These are phyloP conservation scores for Acanthamoeba quina DNA, from an alignment of 208 protist genomes.

Conservation along the genomic window DNA sequence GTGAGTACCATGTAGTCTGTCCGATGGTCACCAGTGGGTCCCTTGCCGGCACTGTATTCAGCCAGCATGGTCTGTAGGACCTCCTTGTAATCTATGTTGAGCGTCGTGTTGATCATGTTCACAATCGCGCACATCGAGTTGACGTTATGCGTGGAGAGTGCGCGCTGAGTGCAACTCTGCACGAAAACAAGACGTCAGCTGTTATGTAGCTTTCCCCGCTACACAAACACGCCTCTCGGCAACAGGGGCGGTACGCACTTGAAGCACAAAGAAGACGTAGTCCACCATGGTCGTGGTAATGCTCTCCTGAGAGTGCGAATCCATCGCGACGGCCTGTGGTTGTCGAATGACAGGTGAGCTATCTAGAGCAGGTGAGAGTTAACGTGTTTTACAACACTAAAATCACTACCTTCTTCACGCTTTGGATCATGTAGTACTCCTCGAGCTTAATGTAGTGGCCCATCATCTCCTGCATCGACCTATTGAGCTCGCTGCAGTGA, in stretches of 20 bases:
- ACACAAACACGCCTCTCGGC: background rate
- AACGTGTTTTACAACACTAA: background rate
- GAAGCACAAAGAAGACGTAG: slow-evolving; percentile 71
- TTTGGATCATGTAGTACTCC: slow-evolving; percentile 69
- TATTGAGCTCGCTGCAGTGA: slow-evolving; percentile 64
- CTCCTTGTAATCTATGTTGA: slow-evolving; percentile 54
- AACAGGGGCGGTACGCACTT: background rate
- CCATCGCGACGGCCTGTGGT: slow-evolving; percentile 51
- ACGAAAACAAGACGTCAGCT: background rate
- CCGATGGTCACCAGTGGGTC: slow-evolving; percentile 27
- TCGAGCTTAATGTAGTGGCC: slow-evolving; percentile 61
- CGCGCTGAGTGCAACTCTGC: slow-evolving; percentile 51
- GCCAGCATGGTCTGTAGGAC: slow-evolving; percentile 70
- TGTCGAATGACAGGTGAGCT: background rate
- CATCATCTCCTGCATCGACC: slow-evolving; percentile 68
- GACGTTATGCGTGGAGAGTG: slow-evolving; percentile 56
- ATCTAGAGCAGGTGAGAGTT: background rate
- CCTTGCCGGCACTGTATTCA: slow-evolving; percentile 46
- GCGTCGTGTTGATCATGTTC: slow-evolving; percentile 73
- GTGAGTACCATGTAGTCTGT: slow-evolving; percentile 66
- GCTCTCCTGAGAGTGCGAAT: background rate
- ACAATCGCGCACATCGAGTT: slow-evolving; percentile 61
- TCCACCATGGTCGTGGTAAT: slow-evolving; percentile 67
- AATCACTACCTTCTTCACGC: slow-evolving; percentile 43
- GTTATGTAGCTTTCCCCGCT: background rate